Evolutionary conservation across 1,139 yeast species (phyloP), one percentile per base, ranked within the genome.

Genomic region (Pichia kudriavzevii): DNA sequence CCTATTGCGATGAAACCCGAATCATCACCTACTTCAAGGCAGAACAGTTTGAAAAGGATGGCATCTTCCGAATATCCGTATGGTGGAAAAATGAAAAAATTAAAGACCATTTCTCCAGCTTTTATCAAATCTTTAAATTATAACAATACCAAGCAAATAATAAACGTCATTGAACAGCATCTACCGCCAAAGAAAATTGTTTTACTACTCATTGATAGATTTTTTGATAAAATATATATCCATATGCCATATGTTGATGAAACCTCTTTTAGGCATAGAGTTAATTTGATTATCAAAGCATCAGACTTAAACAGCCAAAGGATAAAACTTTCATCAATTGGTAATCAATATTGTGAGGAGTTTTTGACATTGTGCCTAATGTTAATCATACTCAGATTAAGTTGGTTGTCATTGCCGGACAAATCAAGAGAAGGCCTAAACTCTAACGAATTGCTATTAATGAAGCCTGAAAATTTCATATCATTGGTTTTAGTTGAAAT

Each of bases 351-450:
- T 39, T 50, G 58, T 42, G 61, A 58, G 31, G 61, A 57, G 29
- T 57, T 58, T 33, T 41, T 57, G 31, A 55, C 37, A 8, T 42
- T 69, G 12, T 72, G 75, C 30, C 61, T 70, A 5, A 45, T 68
- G 32, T 52, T 71, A 23, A 60, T 72, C n/a, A 62, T 72, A 10
- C 46, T 71, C 27, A 58, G 77, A 43, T 46, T 72, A 15, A 63
- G 72, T 22, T 70, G 75, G 71, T 49, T 68, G 33, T 66, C 75
- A 0, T 47, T 69, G 34, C 75, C 75, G 2, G 44, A 43, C 7
- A 44, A 43, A 7, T 31, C 39, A n/a, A 21, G 39, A 7, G 28
- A 28, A n/a, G 41, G 41, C 8, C 28, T 55, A 18, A 46, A 56
- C 1, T 34, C 43, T 7, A 56, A 56, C n/a, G 62, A 58, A 32